Conservation (phyloP, 768 basidiomycete species). For the Lentinula lateritia region DNA sequence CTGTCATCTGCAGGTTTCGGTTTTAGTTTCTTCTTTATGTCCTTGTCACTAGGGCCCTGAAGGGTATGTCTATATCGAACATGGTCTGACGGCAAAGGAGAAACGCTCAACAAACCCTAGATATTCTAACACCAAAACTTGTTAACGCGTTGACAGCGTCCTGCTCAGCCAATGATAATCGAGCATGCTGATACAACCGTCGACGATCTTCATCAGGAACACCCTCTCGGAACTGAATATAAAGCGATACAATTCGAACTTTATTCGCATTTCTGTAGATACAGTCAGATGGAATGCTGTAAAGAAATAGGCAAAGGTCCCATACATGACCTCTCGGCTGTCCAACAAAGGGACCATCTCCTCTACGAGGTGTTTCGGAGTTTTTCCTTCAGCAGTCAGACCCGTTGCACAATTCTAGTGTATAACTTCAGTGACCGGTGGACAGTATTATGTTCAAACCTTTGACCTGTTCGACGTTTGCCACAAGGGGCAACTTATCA, state of each 20-base stretch:
- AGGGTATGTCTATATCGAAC: not conserved
- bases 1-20: conserved; percentile 73
- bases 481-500: conserved; percentile 77
- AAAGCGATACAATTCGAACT: conserved; percentile 93
- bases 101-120: conserved; percentile 50
- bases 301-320: not conserved
- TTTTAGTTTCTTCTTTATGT: conserved; percentile 77
- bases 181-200: conserved; percentile 91
- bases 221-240: conserved; percentile 91
- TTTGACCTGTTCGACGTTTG: conserved; percentile 82
- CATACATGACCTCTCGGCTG: conserved; percentile 77
- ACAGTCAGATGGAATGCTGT: not conserved
- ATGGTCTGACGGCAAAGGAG: not conserved
- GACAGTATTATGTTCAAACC: not conserved
- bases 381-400: conserved; percentile 83
- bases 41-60: conserved; percentile 71
- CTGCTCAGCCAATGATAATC: conserved; percentile 81
- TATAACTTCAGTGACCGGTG: not conserved
- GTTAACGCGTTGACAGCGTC: conserved; percentile 88
- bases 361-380: conserved; percentile 92
- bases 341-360: conserved; percentile 98
- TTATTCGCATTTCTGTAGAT: conserved; percentile 75
- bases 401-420: conserved; percentile 90
- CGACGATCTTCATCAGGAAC: conserved; percentile 98
- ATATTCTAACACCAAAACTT: conserved; percentile 78